Conservation (phyloP, 1,284 basidiomycete species). For the Moesziomyces antarcticus region DNA sequence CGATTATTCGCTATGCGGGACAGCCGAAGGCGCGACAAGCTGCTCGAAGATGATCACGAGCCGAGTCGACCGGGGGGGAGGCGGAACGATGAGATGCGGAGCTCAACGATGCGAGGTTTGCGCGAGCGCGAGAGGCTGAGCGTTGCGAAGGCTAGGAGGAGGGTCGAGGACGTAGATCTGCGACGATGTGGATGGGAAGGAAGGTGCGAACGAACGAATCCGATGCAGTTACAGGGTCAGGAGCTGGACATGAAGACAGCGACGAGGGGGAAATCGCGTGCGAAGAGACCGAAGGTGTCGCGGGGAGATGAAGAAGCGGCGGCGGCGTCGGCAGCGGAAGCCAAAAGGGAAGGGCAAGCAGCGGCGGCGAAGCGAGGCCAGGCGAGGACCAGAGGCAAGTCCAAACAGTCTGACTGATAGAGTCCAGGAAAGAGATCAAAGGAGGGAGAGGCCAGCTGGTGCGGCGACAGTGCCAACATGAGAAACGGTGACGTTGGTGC, state of each 20-base stretch:
- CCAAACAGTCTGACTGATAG: background rate
- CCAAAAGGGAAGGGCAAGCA: background rate
- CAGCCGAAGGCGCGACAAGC: background rate
- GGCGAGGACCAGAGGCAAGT: background rate
- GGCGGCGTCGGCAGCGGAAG: background rate
- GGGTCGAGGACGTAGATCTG: background rate
- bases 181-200: background rate
- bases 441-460: background rate
- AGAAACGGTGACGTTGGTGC: background rate
- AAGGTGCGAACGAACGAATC: background rate
- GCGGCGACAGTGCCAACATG: background rate
- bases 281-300: background rate
- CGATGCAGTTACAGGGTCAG: background rate
- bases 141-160: background rate
- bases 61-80: background rate
- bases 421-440: background rate
- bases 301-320: background rate
- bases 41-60: background rate
- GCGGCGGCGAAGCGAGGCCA: conserved; percentile 2
- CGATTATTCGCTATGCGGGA: background rate
- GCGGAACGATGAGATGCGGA: background rate
- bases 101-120: too few species aligned
- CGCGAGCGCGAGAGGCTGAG: background rate
- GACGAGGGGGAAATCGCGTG: background rate
- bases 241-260: background rate